These are phyloP conservation scores for Trichoderma citrinoviride DNA, from an alignment of 2,329 filamentous ascomycete genomes.

Conservation along the genomic window DNA sequence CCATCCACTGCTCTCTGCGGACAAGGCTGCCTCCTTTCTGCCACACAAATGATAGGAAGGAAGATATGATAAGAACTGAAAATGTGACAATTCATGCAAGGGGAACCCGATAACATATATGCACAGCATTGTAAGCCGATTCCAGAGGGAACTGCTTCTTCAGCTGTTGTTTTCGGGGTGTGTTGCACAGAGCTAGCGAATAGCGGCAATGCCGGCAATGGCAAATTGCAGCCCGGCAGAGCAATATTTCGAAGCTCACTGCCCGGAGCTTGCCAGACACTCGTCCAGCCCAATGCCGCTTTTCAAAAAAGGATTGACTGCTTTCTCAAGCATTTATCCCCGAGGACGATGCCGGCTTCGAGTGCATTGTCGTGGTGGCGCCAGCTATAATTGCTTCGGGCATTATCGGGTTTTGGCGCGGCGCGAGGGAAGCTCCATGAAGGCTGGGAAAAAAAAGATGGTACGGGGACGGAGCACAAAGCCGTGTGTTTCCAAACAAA, in stretches of 20 bases:
- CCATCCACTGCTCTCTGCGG: not conserved
- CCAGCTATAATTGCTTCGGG: conserved; percentile 21
- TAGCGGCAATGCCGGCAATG: conserved; percentile 5
- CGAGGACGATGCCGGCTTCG: not conserved
- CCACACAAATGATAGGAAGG: not conserved
- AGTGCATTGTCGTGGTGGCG: conserved; percentile 12
- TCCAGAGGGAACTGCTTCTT: not conserved
- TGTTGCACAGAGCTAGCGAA: conserved; percentile 6
- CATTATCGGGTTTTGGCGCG: conserved; percentile 24
- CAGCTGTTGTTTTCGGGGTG: not conserved
- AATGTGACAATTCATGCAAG: not conserved
- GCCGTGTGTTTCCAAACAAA: conserved; percentile 6
- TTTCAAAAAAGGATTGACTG: not conserved
- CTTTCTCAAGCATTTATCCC: conserved; percentile 7
- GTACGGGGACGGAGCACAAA: conserved; percentile 18
- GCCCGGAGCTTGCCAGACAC: conserved; percentile 2
- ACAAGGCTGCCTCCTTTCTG: not conserved
- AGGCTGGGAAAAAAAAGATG: conserved; percentile 1
- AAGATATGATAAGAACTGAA: not conserved
- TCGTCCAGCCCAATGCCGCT: conserved; percentile 9
- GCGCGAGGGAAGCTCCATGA: conserved; percentile 20
- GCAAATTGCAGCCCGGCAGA: not conserved
- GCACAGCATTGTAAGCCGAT: not conserved
- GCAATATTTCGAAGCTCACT: not conserved
- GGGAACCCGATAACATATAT: not conserved